Base-by-base conservation (phyloP, 805 yeast species). In the Blastobotrys parvus region DNA sequence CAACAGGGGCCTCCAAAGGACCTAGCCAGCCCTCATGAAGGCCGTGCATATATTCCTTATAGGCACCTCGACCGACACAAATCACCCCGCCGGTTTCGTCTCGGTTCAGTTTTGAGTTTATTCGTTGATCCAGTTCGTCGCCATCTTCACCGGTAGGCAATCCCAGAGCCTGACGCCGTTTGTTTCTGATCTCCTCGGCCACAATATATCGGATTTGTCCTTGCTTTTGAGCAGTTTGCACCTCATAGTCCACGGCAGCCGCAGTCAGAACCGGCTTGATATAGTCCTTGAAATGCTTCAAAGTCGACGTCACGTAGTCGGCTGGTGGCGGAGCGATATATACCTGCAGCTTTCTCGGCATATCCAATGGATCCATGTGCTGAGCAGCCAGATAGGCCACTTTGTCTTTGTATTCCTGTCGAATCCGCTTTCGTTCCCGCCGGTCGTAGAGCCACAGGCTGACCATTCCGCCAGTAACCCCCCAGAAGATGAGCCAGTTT, bases 241-340 rank as follows among this genome's bases (percentile, higher is more conserved):
- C 61, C 44, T 86, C 92, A 56, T 73, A 88, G 62, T 90, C 97
- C 19, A 89, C 64, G 3, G 94, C 94, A 5, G 86, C 82, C 3
- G 94, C 72, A 51, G 82, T 84, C 51, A 90, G 65, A 2, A 89
- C 71, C 0, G 98, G 98, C 64, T 90, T 90, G 50, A 87, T 72
- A 57, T 75, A 88, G 42, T 80, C 76, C 51, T 86, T 74, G 70
- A 89, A 86, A 42, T 84, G 74, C 47, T 72, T 75, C 62, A 83
- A 57, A 8, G 90, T 77, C 44, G 78, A 81, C 34, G 80, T 92
- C 39, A 90, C 64, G 53, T 77, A 85, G 59, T 90, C 97, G 55
- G 85, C 84, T 17, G 98, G 97, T 6, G 97, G 97, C n/a, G 98
- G 98, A 0, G 95, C 94, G 44, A 89, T 74, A 59, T 80, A 89